Conservation (phyloP, 164 flowering plant genomes). For the Tetrastigma voinierianum region DNA sequence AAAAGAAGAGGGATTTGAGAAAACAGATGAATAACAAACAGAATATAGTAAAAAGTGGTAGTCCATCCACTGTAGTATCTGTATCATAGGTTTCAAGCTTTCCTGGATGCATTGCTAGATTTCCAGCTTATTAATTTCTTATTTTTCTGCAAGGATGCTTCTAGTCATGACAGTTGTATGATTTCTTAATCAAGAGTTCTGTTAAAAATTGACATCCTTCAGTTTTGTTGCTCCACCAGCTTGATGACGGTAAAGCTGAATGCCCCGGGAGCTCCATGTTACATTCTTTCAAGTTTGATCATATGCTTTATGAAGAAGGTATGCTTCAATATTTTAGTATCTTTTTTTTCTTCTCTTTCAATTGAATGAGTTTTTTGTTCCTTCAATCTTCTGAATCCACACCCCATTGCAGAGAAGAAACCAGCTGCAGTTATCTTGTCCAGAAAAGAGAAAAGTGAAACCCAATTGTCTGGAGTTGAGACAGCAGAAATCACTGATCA, state of each 20-base stretch:
- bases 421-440: neutral
- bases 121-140: too few species aligned
- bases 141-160: too few species aligned
- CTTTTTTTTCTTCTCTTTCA: too few species aligned
- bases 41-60: too few species aligned
- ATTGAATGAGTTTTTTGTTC: too few species aligned
- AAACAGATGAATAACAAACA: too few species aligned
- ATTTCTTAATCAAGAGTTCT: neutral
- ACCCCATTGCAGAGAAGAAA: neutral
- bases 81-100: too few species aligned
- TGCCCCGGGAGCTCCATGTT: neutral
- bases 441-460: neutral
- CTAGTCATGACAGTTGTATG: neutral
- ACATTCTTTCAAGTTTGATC: neutral
- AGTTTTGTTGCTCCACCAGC: neutral
- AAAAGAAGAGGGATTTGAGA: too few species aligned
- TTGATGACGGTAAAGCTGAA: neutral
- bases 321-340: neutral
- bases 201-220: neutral
- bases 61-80: too few species aligned
- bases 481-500: neutral
- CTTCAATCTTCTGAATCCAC: too few species aligned
- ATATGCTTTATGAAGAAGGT: slow-evolving; percentile 8
- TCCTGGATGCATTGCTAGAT: too few species aligned
- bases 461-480: neutral